phyloP scores from a whole-genome alignment of 768 basidiomycete genomes.

The Leccinum subtestaceum region DNA sequence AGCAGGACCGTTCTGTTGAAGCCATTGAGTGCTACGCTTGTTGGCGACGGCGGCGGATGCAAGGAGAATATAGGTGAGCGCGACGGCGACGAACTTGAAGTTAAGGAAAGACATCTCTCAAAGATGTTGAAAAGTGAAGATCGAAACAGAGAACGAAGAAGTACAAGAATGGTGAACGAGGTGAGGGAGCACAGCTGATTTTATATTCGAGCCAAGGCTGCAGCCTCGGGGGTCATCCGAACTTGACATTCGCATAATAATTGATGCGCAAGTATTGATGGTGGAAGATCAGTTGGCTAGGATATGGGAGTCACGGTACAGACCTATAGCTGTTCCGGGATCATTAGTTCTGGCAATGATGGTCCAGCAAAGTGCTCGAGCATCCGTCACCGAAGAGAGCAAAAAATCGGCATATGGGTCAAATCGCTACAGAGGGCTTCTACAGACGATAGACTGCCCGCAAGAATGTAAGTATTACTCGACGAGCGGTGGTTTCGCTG shows the following conservation, averaged over 20 bases:
- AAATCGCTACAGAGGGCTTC: not conserved
- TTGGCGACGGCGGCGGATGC: conserved; percentile 19
- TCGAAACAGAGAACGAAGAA: not conserved
- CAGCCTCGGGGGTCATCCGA: not conserved
- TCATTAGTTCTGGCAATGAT: not conserved
- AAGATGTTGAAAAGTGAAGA: conserved; percentile 9
- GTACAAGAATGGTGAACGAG: not conserved
- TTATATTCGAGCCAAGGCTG: conserved; percentile 6
- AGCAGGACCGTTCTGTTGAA: conserved; percentile 27
- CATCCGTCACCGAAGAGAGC: not conserved
- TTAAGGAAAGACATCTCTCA: conserved; percentile 17
- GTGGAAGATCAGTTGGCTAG: not conserved
- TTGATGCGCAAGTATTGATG: not conserved
- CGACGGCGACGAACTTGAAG: conserved; percentile 15
- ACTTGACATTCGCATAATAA: not conserved
- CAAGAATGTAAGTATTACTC: not conserved
- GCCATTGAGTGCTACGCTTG: conserved; percentile 17
- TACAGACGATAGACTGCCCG: not conserved
- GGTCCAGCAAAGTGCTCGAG: not conserved
- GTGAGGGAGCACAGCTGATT: not conserved
- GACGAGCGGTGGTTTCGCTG: not conserved
- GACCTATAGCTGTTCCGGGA: not conserved
- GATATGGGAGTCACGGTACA: not conserved
- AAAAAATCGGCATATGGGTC: not conserved
- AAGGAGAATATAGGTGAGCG: conserved; percentile 16